A percentile compares a stretch with the other conserved stretches of the same genome.
Evolutionary conservation across 2,329 filamentous ascomycete species (phyloP).

Genomic region (Colletotrichum brevisporum): DNA sequence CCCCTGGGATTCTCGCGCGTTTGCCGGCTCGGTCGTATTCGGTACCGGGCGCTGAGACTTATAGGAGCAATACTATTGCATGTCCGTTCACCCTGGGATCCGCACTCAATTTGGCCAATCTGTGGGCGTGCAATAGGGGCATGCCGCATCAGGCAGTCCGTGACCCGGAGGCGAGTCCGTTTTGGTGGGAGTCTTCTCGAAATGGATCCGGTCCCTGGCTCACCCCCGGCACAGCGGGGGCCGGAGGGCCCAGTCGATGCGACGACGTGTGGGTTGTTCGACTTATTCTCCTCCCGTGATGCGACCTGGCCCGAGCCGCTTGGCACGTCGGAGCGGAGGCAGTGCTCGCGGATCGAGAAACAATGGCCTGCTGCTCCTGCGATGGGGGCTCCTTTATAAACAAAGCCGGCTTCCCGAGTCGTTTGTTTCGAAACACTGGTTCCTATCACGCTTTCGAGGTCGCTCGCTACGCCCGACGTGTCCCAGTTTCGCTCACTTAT

Average conservation of each 20-base stretch:
- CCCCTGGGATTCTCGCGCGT: not conserved
- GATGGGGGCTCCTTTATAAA: conserved; percentile 1
- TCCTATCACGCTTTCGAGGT: conserved; percentile 15
- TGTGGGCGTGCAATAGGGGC: not conserved
- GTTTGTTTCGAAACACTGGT: not conserved
- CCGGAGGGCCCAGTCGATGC: not conserved
- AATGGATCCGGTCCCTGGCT: not conserved
- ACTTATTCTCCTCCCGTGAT: not conserved
- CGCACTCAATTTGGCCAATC: not conserved
- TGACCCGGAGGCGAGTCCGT: not conserved
- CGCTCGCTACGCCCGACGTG: conserved; percentile 3
- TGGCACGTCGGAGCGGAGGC: not conserved
- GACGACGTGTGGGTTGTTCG: not conserved
- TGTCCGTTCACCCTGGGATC: not conserved
- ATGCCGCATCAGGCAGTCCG: not conserved
- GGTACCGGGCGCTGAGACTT: not conserved
- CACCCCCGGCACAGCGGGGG: conserved; percentile 1
- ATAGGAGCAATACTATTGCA: not conserved
- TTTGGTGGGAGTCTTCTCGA: conserved; percentile 1
- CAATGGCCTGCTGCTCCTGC: not conserved
- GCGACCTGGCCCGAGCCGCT: not conserved
- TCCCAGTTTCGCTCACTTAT: conserved; percentile 3
- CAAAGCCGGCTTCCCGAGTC: not conserved
- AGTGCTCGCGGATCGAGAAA: not conserved
- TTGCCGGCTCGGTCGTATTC: conserved; percentile 7